These are phyloP conservation scores for Wickerhamiella cacticola DNA, from an alignment of 805 yeast species.

Conservation along the genomic window DNA sequence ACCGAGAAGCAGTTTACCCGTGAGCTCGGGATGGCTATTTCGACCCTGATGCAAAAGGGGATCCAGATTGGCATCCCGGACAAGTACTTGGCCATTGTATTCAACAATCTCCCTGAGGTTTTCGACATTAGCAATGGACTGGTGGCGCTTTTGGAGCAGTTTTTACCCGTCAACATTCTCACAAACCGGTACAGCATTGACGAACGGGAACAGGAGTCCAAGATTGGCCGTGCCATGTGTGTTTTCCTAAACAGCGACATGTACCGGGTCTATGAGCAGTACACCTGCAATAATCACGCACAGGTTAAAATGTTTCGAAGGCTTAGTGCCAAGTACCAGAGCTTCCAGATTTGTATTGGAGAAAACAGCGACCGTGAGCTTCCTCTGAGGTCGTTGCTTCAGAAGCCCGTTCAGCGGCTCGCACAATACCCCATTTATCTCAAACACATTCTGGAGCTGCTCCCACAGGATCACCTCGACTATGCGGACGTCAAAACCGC, in stretches of 20 bases:
- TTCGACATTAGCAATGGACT: slow-evolving; percentile 26
- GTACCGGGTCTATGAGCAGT: slow-evolving; percentile 28
- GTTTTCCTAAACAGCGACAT: slow-evolving; percentile 23
- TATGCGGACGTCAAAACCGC: neutral
- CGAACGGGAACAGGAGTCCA: slow-evolving; percentile 19
- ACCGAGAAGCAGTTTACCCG: slow-evolving; percentile 31
- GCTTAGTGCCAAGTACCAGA: neutral
- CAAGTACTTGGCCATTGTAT: slow-evolving; percentile 23
- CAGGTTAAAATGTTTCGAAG: slow-evolving; percentile 22
- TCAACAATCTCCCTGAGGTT: slow-evolving; percentile 28
- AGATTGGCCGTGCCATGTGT: slow-evolving; percentile 27
- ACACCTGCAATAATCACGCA: slow-evolving; percentile 25
- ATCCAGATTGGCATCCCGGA: slow-evolving; percentile 23
- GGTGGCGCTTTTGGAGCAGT: slow-evolving; percentile 23
- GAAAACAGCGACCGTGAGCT: neutral
- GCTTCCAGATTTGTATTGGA: slow-evolving; percentile 4
- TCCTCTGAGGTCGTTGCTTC: slow-evolving; percentile 4
- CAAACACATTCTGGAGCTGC: slow-evolving; percentile 4
- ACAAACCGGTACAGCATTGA: slow-evolving; percentile 21
- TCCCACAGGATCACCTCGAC: slow-evolving; percentile 6
- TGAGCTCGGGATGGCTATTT: slow-evolving; percentile 30
- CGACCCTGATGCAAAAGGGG: slow-evolving; percentile 25
- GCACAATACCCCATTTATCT: slow-evolving; percentile 9
- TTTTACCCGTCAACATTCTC: slow-evolving; percentile 20
- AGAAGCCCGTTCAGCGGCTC: slow-evolving; percentile 10